A percentile compares a stretch with the other conserved stretches of the same genome.
Conservation (phyloP, 2,329 filamentous ascomycete genomes). For the Colletotrichum musae region DNA sequence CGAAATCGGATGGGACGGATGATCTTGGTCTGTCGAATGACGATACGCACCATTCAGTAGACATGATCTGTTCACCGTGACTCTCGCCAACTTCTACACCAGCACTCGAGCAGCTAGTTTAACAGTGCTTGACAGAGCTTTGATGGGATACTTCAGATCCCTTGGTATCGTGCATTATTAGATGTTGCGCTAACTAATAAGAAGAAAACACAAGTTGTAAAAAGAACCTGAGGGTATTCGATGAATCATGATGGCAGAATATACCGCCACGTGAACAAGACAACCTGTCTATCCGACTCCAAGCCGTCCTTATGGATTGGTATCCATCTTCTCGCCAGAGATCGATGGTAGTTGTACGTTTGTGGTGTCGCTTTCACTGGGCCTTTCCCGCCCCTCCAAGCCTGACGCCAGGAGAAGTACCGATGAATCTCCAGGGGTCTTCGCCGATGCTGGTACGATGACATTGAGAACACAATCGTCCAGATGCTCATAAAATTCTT, state of each 20-base stretch:
- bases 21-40: no score
- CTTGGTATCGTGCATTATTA: slow-evolving; percentile 34
- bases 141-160: slow-evolving; percentile 2
- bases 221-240: slow-evolving; percentile 34
- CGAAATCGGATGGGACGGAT: no score
- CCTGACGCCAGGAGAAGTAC: slow-evolving; percentile 20
- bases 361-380: slow-evolving; percentile 13
- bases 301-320: slow-evolving; percentile 28
- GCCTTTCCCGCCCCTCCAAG: slow-evolving; percentile 30
- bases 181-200: slow-evolving; percentile 15
- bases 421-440: slow-evolving; percentile 36
- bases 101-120: no score
- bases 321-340: slow-evolving; percentile 38
- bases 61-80: no score
- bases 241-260: slow-evolving; percentile 24
- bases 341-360: slow-evolving; percentile 24
- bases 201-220: background rate
- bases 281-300: slow-evolving; percentile 17
- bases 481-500: slow-evolving; percentile 98
- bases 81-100: no score
- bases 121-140: background rate
- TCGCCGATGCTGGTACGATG: slow-evolving; percentile 61
- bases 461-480: slow-evolving; percentile 76
- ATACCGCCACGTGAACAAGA: slow-evolving; percentile 14
- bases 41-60: no score